These are phyloP conservation scores for Neofusicoccum laricinum DNA, from an alignment of 2,329 filamentous ascomycete species.

Conservation along the genomic window DNA sequence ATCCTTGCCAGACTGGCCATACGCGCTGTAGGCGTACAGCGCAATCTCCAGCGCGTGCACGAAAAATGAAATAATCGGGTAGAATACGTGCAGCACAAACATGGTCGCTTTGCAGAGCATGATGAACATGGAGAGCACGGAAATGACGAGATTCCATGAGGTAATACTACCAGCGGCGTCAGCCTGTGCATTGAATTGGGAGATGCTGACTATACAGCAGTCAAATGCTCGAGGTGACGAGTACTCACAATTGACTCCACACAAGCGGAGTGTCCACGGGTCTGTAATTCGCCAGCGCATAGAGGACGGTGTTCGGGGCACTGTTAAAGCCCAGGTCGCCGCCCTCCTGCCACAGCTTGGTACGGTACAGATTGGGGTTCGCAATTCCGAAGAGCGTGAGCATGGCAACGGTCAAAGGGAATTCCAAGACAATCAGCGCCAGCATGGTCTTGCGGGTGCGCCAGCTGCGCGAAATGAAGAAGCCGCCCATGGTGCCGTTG, in stretches of 20 bases:
- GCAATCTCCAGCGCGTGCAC: constrained; percentile 57
- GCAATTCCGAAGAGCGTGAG: constrained; percentile 71
- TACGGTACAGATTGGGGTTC: constrained; percentile 70
- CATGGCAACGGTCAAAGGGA: constrained; percentile 61
- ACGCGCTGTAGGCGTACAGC: constrained; percentile 64
- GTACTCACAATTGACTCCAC: constrained; percentile 69
- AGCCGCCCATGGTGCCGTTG: constrained; percentile 18
- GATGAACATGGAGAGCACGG: constrained; percentile 72
- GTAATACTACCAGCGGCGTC: constrained; percentile 56
- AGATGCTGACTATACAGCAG: neutral
- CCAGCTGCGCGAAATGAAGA: constrained; percentile 57
- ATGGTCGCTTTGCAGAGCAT: constrained; percentile 67
- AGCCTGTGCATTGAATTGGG: neutral
- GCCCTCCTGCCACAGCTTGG: constrained; percentile 70
- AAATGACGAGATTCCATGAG: constrained; percentile 72
- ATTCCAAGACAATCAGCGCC: constrained; percentile 62
- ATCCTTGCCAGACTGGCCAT: constrained; percentile 72
- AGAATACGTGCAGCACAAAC: constrained; percentile 69
- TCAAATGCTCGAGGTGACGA: neutral
- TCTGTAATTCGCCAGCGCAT: constrained; percentile 69
- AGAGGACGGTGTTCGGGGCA: constrained; percentile 65
- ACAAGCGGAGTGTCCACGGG: constrained; percentile 63
- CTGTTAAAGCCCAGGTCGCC: constrained; percentile 71
- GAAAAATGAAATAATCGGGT: constrained; percentile 61
- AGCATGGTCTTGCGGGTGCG: constrained; percentile 51